A percentile compares a stretch with the other conserved stretches of the same genome.
phyloP scores from a whole-genome alignment of 2,329 filamentous ascomycete genomes.

The Penicillium italicum region DNA sequence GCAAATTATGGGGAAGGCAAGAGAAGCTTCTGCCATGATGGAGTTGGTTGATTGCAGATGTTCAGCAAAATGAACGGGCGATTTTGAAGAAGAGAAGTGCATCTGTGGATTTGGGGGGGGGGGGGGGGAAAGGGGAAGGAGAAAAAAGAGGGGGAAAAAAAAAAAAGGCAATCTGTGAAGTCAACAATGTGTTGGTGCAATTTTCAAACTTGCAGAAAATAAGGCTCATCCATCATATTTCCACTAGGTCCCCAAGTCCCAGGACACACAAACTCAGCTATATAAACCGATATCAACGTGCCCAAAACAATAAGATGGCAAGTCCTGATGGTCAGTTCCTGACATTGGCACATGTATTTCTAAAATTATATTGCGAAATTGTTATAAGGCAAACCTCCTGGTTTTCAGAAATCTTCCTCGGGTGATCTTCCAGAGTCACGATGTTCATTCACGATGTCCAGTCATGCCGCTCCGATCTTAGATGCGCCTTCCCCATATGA shows the following conservation, averaged over 20 bases:
- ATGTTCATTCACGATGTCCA: constrained; percentile 11
- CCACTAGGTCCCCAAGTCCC: neutral
- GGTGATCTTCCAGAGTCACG: neutral
- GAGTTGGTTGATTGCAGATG: neutral
- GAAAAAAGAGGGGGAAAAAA: no score
- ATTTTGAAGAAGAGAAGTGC: neutral
- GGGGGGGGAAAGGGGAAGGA: no score
- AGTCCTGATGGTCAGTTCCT: neutral
- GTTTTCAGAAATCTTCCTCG: neutral
- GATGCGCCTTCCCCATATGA: constrained; percentile 17
- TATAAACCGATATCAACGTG: neutral
- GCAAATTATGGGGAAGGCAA: constrained; percentile 12
- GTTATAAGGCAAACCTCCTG: neutral
- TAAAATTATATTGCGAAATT: neutral
- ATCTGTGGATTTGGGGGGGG: neutral
- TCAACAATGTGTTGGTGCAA: neutral
- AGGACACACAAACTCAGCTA: neutral
- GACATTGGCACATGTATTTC: neutral
- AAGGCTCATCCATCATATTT: neutral
- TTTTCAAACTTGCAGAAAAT: neutral
- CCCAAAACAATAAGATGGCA: neutral
- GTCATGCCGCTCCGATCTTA: constrained; percentile 15
- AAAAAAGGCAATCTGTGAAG: no score
- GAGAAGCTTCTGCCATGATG: constrained; percentile 2
- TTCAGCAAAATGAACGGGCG: neutral